These are phyloP conservation scores for Entomortierella lignicola DNA, from an alignment of 192 early-diverging fungal genomes.

Conservation along the genomic window DNA sequence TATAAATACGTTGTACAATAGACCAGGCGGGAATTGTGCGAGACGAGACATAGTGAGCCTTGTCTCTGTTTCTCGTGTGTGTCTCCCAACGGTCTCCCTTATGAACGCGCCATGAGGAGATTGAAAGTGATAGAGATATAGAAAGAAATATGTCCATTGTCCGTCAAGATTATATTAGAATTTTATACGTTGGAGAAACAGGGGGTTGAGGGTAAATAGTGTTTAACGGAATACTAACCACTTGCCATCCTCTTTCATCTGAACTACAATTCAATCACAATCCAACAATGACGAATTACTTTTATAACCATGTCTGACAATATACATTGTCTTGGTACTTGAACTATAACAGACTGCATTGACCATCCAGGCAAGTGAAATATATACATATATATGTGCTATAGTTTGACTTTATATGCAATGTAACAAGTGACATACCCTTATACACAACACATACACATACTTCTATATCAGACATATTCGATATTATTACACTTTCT, in stretches of 20 bases:
- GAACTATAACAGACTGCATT: conserved; percentile 57
- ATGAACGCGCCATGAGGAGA: background rate
- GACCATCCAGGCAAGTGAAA: conserved; percentile 50
- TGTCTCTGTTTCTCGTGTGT: background rate
- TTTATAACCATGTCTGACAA: background rate
- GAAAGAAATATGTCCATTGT: background rate
- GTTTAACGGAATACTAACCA: background rate
- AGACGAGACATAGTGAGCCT: background rate
- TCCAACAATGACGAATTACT: background rate
- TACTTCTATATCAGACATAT: too few relatives aligned
- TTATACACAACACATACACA: background rate
- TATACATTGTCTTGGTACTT: conserved; percentile 4
- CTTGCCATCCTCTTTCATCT: background rate
- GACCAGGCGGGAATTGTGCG: background rate
- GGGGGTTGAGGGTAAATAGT: too few relatives aligned
- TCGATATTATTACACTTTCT: too few relatives aligned
- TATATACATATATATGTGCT: background rate
- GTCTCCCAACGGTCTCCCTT: background rate
- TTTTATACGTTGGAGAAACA: background rate
- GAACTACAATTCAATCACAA: background rate
- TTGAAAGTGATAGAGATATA: background rate
- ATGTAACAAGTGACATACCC: background rate
- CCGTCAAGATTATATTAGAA: background rate
- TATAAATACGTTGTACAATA: background rate
- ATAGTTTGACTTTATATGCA: background rate